phyloP scores from a whole-genome alignment of 2,329 filamentous ascomycete genomes.

The Huntiella moniliformis region DNA sequence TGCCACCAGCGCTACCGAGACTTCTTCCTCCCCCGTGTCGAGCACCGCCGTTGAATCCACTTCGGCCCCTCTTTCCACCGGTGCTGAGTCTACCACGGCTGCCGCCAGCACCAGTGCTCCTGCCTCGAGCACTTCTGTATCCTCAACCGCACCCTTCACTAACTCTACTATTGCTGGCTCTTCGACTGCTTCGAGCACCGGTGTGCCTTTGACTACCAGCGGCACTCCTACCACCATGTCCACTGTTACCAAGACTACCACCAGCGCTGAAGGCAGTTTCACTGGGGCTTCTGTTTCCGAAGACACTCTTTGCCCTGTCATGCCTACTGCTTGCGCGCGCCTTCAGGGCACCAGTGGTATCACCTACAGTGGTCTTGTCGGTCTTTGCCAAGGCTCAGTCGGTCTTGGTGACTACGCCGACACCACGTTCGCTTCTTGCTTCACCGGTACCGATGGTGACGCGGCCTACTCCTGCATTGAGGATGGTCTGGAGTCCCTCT shows the following conservation, averaged over 20 bases:
- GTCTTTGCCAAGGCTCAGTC: background rate
- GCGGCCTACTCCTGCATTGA: conserved; percentile 5
- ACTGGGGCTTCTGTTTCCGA: background rate
- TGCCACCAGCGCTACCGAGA: background rate
- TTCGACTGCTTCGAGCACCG: background rate
- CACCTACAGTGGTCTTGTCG: background rate
- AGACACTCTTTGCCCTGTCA: background rate
- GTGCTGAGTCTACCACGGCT: background rate
- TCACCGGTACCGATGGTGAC: background rate
- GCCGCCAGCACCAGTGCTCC: background rate
- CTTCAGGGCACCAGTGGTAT: background rate
- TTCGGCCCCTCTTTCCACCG: background rate
- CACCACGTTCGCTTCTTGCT: conserved; percentile 2
- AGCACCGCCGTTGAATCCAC: background rate
- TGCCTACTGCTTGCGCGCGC: conserved; percentile 4
- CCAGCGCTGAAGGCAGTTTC: background rate
- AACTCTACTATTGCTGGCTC: background rate
- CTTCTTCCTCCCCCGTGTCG: background rate
- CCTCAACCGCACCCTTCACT: background rate
- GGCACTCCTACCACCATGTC: background rate
- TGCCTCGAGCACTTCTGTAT: background rate
- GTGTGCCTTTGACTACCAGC: background rate
- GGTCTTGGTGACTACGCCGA: conserved; percentile 3
- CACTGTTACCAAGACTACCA: conserved; percentile 1
- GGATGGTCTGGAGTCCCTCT: background rate